Evolutionary conservation across 75 land plant species (phyloP).

Genomic region (Gnetum montanum): DNA sequence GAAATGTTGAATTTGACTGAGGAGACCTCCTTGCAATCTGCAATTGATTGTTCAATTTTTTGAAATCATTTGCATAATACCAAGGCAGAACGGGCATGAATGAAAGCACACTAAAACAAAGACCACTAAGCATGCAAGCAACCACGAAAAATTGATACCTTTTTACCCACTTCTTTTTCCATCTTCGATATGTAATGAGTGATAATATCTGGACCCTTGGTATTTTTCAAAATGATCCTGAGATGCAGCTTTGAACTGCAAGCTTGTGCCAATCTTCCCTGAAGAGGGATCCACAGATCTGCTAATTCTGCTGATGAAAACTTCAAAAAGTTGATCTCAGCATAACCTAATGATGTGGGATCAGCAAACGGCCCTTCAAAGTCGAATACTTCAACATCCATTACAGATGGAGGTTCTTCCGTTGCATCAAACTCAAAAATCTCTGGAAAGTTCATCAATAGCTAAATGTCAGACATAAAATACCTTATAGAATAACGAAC

Average conservation of each 20-base stretch:
- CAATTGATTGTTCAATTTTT: no score
- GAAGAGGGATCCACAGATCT: slow-evolving; percentile 71
- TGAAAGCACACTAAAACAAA: no score
- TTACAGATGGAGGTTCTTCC: slow-evolving; percentile 74
- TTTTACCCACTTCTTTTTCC: slow-evolving; percentile 86
- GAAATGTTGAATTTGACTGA: slow-evolving; percentile 72
- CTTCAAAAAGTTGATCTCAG: slow-evolving; percentile 73
- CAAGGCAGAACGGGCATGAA: no score
- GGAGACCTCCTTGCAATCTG: slow-evolving; percentile 69
- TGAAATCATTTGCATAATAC: no score
- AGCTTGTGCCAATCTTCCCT: slow-evolving; percentile 65
- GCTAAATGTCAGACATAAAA: not conserved
- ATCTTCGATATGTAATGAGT: slow-evolving; percentile 56
- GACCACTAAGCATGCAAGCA: no score
- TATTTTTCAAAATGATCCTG: slow-evolving; percentile 61
- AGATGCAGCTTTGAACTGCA: slow-evolving; percentile 66
- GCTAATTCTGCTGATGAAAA: slow-evolving; percentile 45
- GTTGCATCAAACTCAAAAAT: slow-evolving; percentile 90
- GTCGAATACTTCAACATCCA: slow-evolving; percentile 78
- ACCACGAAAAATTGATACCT: slow-evolving; percentile 43
- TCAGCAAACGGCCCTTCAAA: slow-evolving; percentile 88
- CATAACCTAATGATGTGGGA: slow-evolving; percentile 63
- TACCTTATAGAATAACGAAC: not conserved
- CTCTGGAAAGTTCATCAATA: slow-evolving; percentile 35
- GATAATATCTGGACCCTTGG: slow-evolving; percentile 33